Conservation (phyloP, 768 basidiomycete species). For the Xerocomus potaroensis region DNA sequence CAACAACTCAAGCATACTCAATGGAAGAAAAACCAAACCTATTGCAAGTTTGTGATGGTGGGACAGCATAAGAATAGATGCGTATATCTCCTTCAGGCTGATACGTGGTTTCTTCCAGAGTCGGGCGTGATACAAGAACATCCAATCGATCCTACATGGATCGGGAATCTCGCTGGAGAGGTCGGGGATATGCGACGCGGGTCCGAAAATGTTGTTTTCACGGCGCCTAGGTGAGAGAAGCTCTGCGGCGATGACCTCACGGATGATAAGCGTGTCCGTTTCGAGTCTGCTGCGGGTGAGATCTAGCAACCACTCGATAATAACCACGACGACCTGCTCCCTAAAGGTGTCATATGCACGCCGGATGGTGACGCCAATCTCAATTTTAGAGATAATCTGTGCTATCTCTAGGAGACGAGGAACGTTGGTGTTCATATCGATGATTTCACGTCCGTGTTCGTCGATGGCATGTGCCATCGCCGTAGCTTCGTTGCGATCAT, state of each 20-base stretch:
- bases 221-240: constrained; percentile 57
- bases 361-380: constrained; percentile 86
- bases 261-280: constrained; percentile 59
- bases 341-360: constrained; percentile 84
- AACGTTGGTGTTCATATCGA: constrained; percentile 62
- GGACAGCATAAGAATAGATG: constrained; percentile 65
- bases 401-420: constrained; percentile 69
- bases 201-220: constrained; percentile 44
- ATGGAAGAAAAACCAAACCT: constrained; percentile 45
- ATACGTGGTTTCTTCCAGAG: constrained; percentile 84
- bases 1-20: constrained; percentile 1
- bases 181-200: constrained; percentile 35
- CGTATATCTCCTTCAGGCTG: constrained; percentile 79
- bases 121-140: constrained; percentile 77
- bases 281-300: constrained; percentile 69
- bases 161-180: constrained; percentile 40
- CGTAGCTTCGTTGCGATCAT: constrained; percentile 53
- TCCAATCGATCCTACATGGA: constrained; percentile 63
- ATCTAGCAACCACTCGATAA: constrained; percentile 85
- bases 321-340: constrained; percentile 77
- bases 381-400: constrained; percentile 77
- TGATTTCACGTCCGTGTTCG: constrained; percentile 74
- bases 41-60: constrained; percentile 72
- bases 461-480: constrained; percentile 61
- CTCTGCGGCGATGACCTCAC: constrained; percentile 70